A percentile compares a stretch with the other conserved stretches of the same genome.
These are phyloP conservation scores for Wickerhamomyces silvicola DNA, from an alignment of 805 yeast genomes.

Conservation along the genomic window DNA sequence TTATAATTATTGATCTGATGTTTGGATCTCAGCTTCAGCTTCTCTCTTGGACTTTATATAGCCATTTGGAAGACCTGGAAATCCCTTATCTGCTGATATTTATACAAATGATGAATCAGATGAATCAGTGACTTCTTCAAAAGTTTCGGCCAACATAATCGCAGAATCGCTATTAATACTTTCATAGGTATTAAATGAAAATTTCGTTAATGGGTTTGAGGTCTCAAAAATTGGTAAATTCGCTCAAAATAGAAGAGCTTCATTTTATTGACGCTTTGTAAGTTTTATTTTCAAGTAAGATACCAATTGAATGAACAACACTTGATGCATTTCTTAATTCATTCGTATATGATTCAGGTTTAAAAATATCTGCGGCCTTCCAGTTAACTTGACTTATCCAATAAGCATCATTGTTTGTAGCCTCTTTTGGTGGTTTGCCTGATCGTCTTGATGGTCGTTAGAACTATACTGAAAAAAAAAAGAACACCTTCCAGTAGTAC, in stretches of 20 bases:
- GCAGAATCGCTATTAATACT: conserved; percentile 69
- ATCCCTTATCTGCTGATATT: conserved; percentile 72
- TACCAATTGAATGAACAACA: conserved; percentile 82
- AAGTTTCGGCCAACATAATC: conserved; percentile 50
- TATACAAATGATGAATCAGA: conserved; percentile 52
- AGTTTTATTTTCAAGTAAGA: conserved; percentile 57
- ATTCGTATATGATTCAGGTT: conserved; percentile 49
- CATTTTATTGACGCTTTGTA: conserved; percentile 50
- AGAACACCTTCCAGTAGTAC: background rate
- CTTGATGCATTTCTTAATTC: conserved; percentile 45
- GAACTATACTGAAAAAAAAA: background rate
- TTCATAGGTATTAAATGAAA: conserved; percentile 44
- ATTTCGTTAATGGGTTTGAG: conserved; percentile 53
- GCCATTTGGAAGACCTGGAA: conserved; percentile 61
- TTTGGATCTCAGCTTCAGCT: conserved; percentile 56
- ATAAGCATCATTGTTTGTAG: conserved; percentile 23
- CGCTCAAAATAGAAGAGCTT: conserved; percentile 22
- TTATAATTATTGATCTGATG: conserved; percentile 55
- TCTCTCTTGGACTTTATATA: conserved; percentile 71
- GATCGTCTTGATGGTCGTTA: conserved; percentile 31
- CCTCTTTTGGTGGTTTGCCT: conserved; percentile 41
- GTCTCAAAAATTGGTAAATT: conserved; percentile 36
- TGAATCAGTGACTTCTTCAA: conserved; percentile 25
- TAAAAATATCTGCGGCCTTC: conserved; percentile 62
- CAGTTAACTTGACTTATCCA: conserved; percentile 61